Evolutionary conservation across 2,329 filamentous ascomycete species (phyloP), one percentile per base, ranked within the genome.

Genomic region (Ophiosphaerella korrae): DNA sequence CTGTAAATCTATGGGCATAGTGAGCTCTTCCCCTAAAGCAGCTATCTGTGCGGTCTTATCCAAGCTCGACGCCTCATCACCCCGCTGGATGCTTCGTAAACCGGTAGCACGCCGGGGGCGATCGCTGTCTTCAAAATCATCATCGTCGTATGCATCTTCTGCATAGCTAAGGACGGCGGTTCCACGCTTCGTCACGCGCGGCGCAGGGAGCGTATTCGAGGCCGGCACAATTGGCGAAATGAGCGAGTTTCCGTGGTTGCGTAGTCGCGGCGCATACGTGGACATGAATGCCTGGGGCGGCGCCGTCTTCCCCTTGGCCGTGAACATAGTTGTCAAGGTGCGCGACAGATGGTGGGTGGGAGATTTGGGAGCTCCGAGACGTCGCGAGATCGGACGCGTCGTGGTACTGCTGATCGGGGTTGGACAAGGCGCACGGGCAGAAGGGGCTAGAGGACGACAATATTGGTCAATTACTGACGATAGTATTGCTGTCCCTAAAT

Each of bases 91-190:
- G 67, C 88, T 97, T 63, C 92, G 87, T 73, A 97, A 73, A 5
- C 92, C 92, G 0, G 92, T 95, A 11, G 90, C 84, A 50, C 84
- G 78, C 55, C 86, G 78, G 37, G 83, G 89, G 2, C 88, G 87
- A 57, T 93, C 87, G 57, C 90, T 84, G 52, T 84, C 81, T 48
- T 90, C 88, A 56, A 91, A 88, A 42, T 89, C 87, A 56, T 91
- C 89, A 48, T 87, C 92, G 60, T 97, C 93, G 68, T 88, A 96
- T 40, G 92, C 92, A 72, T 97, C 93, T 72, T 99, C 94, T 21
- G 94, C 93, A 71, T 99, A 99, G 77, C 97, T 99, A 76, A 97
- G 94, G 57, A 93, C 90, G 31, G 90, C 94, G 2, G 94, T 97
- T 50, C 94, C 94, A 75, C 94, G 88, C 79, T 99, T 97, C 7